Base-by-base conservation (phyloP, 306 rosid species). In the Aeschynomene evenia region DNA sequence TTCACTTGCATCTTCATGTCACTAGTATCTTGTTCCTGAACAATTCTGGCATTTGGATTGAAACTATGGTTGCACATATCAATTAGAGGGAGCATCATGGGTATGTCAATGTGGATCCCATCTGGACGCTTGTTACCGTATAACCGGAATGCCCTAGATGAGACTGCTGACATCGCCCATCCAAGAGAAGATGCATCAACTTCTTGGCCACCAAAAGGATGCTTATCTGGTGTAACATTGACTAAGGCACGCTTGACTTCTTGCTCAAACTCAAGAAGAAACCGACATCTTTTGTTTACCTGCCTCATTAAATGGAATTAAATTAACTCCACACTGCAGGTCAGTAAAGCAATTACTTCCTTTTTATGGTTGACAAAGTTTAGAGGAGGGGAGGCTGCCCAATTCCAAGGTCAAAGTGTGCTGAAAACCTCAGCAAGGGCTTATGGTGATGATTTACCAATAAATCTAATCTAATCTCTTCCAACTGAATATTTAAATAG, bases 41-140 rank as follows among this genome's bases (percentile, higher is more conserved):
- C 83, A 71, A 94, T 88, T 69, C 69, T 72, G 10, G 87, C 90
- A 85, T 90, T 94, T 8, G 98, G 87, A 63, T 71, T 56, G 77
- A 94, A 94, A 89, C 95, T 88, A 70, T 94, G 98, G 76, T 94
- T 94, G 85, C 98, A 94, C 98, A 90, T 90, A 80, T 94, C 97
- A 23, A 94, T 87, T 20, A 94, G 95, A 69, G 98, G 98, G 78
- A 94, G 98, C 94, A 94, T 84, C 98, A 88, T 90, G 52, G 96
- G 96, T 40, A 88, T 63, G 48, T 83, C 73, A 11, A 56, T 61
- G 22, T 68, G 57, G 36, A 37, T 58, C 29, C 88, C 91, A 81
- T 81, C 83, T 28, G 80, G 58, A 61, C 68, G 72, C 83, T 67
- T 89, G 80, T 85, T 77, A 68, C 89, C 95, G 54, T 90, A 70